These are phyloP conservation scores for Astragalus glycyphyllos DNA, from an alignment of 306 rosid species.

Conservation along the genomic window DNA sequence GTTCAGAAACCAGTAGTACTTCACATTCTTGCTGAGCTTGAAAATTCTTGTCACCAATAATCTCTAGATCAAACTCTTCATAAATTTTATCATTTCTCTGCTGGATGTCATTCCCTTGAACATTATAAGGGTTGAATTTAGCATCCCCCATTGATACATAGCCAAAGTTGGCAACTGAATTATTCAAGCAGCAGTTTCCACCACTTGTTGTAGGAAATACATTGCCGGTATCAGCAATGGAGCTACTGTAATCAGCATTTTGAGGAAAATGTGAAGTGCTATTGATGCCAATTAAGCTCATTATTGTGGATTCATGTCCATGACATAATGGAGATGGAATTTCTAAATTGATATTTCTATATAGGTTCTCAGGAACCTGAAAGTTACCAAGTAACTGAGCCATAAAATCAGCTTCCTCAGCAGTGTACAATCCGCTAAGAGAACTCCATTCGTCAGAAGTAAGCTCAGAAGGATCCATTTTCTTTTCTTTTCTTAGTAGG, in stretches of 20 bases:
- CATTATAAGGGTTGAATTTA: constrained; percentile 35
- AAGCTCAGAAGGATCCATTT: constrained; percentile 58
- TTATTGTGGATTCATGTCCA: constrained; percentile 47
- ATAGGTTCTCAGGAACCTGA: constrained; percentile 4
- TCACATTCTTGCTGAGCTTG: constrained; percentile 42
- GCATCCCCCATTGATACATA: constrained; percentile 45
- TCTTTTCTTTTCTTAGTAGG: not conserved
- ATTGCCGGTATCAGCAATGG: constrained; percentile 38
- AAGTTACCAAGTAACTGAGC: constrained; percentile 53
- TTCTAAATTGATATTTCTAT: constrained; percentile 52
- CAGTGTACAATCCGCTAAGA: constrained; percentile 56
- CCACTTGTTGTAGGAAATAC: constrained; percentile 36
- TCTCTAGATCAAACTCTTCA: constrained; percentile 46
- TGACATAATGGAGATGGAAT: constrained; percentile 62
- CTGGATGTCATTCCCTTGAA: constrained; percentile 46
- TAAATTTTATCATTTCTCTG: constrained; percentile 48
- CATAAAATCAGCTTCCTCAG: constrained; percentile 70
- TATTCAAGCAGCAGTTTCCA: constrained; percentile 38
- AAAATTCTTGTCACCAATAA: constrained; percentile 36
- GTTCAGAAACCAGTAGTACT: constrained; percentile 40
- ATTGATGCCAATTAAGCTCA: constrained; percentile 38
- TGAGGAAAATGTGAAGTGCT: constrained; percentile 48
- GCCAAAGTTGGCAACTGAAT: constrained; percentile 46
- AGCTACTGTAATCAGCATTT: constrained; percentile 39
- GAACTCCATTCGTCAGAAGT: constrained; percentile 71